Evolutionary conservation across 2,329 filamentous ascomycete species (phyloP), one percentile per base, ranked within the genome.

Genomic region (Paramyrothecium sp.): DNA sequence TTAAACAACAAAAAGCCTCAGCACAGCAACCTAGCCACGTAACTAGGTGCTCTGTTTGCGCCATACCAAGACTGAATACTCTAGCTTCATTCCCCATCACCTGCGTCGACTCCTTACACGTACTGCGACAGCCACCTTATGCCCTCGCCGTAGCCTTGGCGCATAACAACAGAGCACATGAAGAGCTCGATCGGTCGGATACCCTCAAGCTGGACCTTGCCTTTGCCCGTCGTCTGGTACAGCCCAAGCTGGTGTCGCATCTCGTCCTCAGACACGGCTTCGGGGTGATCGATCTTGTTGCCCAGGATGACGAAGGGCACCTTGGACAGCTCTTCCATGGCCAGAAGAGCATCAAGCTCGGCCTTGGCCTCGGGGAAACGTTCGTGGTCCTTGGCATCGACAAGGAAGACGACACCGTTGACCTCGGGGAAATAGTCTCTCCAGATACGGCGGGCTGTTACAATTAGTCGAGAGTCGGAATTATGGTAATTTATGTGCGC

Each of bases 271-370:
- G 90, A 94, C 55, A 98, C 89, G 61, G 95, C 95, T 67, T 96
- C 90, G 55, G 93, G 93, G 81, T 98, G 93, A 76, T 99, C 95
- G 75, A 99, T 99, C 87, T 99, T 99, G 87, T 99, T 99, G 68
- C 95, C 95, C 62, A 99, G 86, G 67, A 99, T 87, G 60, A 98
- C 86, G 76, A 98, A 98, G 55, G 95, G 95, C 10, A 97, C 95
- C 83, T 96, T 97, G 73, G 87, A 81, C 44, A 99, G 86, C 73
- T 98, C 94, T 79, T 99, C 95, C 94, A 99, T 97, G 61, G 91
- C 88, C 65, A 99, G 85, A 54, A 98, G 89, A 55, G 91, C 92
- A 72, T 99, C 95, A 61, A 99, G 90, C 81, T 99, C 95, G 68
- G 90, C 94, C 82, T 98, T 98, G 71, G 92, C 90, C 81, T 99